phyloP scores from a whole-genome alignment of 208 protist species.

The Polymyxa betae region DNA sequence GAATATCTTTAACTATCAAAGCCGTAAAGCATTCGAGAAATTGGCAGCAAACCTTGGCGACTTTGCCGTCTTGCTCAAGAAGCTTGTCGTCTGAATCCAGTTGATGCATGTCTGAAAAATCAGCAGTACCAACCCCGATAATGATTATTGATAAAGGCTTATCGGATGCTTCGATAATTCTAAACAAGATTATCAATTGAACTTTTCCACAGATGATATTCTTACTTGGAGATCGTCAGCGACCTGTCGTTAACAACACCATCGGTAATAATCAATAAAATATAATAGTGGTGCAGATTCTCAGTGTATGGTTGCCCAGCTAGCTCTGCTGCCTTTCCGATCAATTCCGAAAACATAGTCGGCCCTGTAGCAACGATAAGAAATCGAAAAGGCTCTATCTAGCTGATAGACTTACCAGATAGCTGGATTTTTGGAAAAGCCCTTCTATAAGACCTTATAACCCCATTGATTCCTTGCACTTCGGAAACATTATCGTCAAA shows the following conservation, averaged over 20 bases:
- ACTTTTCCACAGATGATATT: not conserved
- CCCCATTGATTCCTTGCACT: constrained; percentile 65
- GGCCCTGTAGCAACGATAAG: constrained; percentile 59
- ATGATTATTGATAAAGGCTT: constrained; percentile 86
- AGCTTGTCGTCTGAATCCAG: constrained; percentile 82
- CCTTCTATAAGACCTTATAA: constrained; percentile 69
- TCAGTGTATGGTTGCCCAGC: constrained; percentile 59
- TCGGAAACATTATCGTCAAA: constrained; percentile 59
- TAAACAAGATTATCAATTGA: not conserved
- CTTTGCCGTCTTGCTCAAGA: constrained; percentile 59
- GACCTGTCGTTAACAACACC: constrained; percentile 75
- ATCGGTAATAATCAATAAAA: constrained; percentile 85
- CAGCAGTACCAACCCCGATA: constrained; percentile 82
- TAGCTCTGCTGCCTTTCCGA: constrained; percentile 62
- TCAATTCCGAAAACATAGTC: constrained; percentile 72
- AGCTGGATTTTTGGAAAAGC: constrained; percentile 65
- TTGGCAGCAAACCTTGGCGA: constrained; percentile 16
- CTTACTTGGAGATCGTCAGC: constrained; percentile 4
- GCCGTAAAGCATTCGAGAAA: not conserved
- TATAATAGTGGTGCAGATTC: constrained; percentile 72
- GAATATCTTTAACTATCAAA: not conserved
- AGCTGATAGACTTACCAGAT: constrained; percentile 55
- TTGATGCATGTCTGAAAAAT: constrained; percentile 86
- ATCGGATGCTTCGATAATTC: constrained; percentile 77
- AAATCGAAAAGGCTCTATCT: not conserved